phyloP scores from a whole-genome alignment of 768 basidiomycete species.

The Phaffia tasmanica region DNA sequence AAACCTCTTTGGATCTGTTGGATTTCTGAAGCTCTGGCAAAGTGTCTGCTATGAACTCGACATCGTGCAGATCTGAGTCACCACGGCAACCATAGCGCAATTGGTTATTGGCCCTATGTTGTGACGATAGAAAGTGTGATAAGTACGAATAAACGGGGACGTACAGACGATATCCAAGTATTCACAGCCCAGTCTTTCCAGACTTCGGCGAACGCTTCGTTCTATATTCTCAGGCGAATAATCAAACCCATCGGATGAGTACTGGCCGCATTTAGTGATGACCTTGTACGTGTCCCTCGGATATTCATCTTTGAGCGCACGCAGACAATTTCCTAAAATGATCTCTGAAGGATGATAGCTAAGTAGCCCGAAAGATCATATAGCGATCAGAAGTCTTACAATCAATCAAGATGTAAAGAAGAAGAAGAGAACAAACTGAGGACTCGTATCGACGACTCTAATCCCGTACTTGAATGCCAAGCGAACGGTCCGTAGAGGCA shows the following conservation, averaged over 20 bases:
- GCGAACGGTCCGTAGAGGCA: constrained; percentile 34
- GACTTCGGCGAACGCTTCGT: constrained; percentile 32
- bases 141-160: constrained; percentile 21
- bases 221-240: constrained; percentile 31
- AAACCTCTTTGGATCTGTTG: constrained; percentile 19
- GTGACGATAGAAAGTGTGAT: not conserved
- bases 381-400: constrained; percentile 19
- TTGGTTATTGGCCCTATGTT: not conserved
- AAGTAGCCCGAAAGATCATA: not conserved
- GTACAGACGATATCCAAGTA: constrained; percentile 39
- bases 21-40: not conserved
- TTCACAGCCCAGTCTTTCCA: constrained; percentile 33
- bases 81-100: not conserved
- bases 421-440: constrained; percentile 14
- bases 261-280: constrained; percentile 39
- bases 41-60: constrained; percentile 32
- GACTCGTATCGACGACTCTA: constrained; percentile 36
- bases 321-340: constrained; percentile 33
- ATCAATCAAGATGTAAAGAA: not conserved
- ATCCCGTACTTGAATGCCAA: constrained; percentile 36
- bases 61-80: constrained; percentile 36
- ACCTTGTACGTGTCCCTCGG: constrained; percentile 35
- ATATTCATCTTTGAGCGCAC: constrained; percentile 29
- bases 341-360: constrained; percentile 39
- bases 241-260: constrained; percentile 29